Base-by-base conservation (phyloP, 371 early-diverging fungal species). In the Amoeboradix gromovi region DNA sequence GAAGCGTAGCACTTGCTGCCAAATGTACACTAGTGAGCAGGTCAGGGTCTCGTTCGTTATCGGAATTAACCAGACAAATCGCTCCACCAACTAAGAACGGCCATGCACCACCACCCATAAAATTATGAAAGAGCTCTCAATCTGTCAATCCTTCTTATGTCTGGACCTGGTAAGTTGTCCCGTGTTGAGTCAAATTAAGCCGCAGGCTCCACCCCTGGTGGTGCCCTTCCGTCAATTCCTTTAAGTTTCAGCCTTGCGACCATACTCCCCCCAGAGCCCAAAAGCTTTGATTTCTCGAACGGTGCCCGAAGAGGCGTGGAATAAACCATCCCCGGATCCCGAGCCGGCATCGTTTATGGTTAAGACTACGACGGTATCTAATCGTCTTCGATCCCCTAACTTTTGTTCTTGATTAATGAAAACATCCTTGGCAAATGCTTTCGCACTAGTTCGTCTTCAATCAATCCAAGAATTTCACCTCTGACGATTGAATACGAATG, bases 311-410 rank as follows among this genome's bases (percentile, higher is more conserved):
- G n/a, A n/a, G n/a, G n/a, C n/a, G n/a, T n/a, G n/a, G n/a, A n/a
- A n/a, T n/a, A n/a, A n/a, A n/a, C n/a, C 73, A 30, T 71, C 70
- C 73, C 68, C 80, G 76, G 75, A 80, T 81, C 78, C 77, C 80
- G 77, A 80, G 83, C 83, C 79, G 82, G 82, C 82, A 83, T 84
- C 78, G 80, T 84, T 83, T 84, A 83, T 81, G 74, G 84, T 82
- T 81, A 80, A 81, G 83, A 83, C 82, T 83, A 82, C 80, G 77
- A 78, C 80, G 82, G 83, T 83, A 81, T 83, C 82, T 82, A 80
- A 84, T 85, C 82, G 76, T 80, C 79, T 83, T 85, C 75, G 82
- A 82, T 84, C 80, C 82, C 80, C 79, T 79, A 80, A 82, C 84
- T 82, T 85, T 83, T 80, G 80, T 82, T 79, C 82, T 82, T 81